phyloP scores from a whole-genome alignment of 2,329 filamentous ascomycete species.

The Ophiostoma ulmi region DNA sequence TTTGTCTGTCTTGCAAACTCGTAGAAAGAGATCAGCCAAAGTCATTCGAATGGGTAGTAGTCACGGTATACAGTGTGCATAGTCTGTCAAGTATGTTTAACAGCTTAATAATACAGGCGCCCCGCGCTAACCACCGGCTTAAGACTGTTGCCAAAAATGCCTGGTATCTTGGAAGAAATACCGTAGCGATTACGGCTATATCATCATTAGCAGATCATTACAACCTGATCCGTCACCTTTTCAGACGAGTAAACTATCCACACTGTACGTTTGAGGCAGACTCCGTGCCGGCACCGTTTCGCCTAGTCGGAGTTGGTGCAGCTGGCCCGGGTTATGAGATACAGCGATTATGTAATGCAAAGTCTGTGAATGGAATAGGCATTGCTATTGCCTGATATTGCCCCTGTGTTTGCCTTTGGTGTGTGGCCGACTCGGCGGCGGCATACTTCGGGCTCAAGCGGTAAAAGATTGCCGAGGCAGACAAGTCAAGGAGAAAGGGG shows the following conservation, averaged over 20 bases:
- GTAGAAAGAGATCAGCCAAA: neutral
- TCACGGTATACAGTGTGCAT: neutral
- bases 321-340: neutral
- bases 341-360: neutral
- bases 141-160: neutral
- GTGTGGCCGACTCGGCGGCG: slow-evolving; percentile 5
- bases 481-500: neutral
- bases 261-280: neutral
- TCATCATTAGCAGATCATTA: neutral
- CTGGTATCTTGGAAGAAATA: neutral
- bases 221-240: neutral
- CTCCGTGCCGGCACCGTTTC: neutral
- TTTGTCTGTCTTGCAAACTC: neutral
- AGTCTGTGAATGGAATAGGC: neutral
- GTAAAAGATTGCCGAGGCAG: slow-evolving; percentile 10
- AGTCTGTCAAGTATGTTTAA: neutral
- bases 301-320: neutral
- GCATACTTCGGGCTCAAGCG: neutral
- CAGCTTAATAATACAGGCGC: neutral
- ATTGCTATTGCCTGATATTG: neutral
- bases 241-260: neutral
- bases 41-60: neutral
- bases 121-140: neutral
- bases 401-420: neutral
- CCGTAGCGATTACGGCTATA: neutral